Base-by-base conservation (phyloP, 768 basidiomycete genomes). In the Lentinula guzmanii region DNA sequence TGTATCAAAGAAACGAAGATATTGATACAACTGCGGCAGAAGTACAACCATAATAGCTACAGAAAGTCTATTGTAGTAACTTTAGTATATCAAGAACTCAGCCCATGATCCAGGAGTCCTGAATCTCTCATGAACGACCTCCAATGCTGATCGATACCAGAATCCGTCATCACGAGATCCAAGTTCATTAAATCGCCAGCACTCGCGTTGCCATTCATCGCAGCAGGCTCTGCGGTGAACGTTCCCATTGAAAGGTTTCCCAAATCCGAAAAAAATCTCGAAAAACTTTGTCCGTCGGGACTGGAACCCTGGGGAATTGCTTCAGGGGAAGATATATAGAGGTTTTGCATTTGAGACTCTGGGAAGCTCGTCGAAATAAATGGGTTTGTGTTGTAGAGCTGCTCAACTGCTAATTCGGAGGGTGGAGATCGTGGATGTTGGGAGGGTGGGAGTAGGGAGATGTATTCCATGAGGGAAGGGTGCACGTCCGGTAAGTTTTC, bases 121-220 rank as follows among this genome's bases (percentile, higher is more conserved):
- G 83, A 81, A 60, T 86, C 82, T 41, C 80, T 79, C 81, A 89
- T 86, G 65, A 89, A 82, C 8, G 80, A 78, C 67, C 77, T 79
- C 87, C 87, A 89, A 66, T 83, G 83, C 58, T 86, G 83, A 63
- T 86, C 84, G 68, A 86, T 83, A 10, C 80, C 80, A 56, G 86
- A 83, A 28, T 83, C 83, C 18, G 80, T 74, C 69, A 82, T 77
- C 69, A 84, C 77, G 75, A 82, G 74, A 5, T 79, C 82, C 46
- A 82, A 65, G 53, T 78, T 77, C 33, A 75, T 70, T 15, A 79
- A 61, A 35, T 69, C 72, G 34, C 67, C 43, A 34, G 45, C 16
- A 43, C 8, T 34, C 33, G 42, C 6, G n/a, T 7, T 37, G 15
- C 31, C 43, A 59, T 59, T 37, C 45, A 58, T 58, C 33, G 21